Evolutionary conservation across 768 basidiomycete genomes (phyloP), one percentile per base, ranked within the genome.

Genomic region (Leccinum sublutescens): DNA sequence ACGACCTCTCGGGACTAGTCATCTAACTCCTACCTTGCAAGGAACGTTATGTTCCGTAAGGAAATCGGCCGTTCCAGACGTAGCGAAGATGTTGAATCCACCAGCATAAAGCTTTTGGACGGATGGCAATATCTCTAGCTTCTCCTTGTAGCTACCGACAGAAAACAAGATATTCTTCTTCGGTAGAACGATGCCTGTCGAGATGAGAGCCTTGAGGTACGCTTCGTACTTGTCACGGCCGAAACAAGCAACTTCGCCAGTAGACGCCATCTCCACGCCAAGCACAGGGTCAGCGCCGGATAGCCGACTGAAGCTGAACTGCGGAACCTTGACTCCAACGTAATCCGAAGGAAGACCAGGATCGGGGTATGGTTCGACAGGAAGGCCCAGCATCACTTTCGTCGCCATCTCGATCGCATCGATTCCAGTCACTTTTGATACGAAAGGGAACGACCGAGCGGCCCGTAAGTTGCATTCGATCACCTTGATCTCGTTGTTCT

Each of bases 401-500:
- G 96, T 99, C 36, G 96, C 97, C 85, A 98, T 87, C 79, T 98
- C 96, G 66, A 99, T 98, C 4, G 96, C 96, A 71, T 99, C 95
- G 66, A 98, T 83, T 34, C 95, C 95, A 8, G 97, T 98, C 60
- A 97, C 94, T 75, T 99, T 99, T 8, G 95, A 97, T 25, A 99
- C 96, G 79, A 99, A 99, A 45, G 96, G 96, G 85, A 96, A 98
- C 0, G 96, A 98, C 61, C 96, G 86, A 23, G 96, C 96, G 0
- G 97, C 97, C 57, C 96, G 93, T 34, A 99, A 79, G 77, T 99
- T 99, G 77, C 96, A 98, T 75, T 99, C 96, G 73, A 99, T 99
- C 67, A 99, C 96, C 82, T 99, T 99, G 82, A 99, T 98, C 76
- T 98, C 96, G 78, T 98, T 98, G 78, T 99, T 91, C 84, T 99